A percentile compares a stretch with the other conserved stretches of the same genome.
Evolutionary conservation across 306 rosid genomes (phyloP).

Genomic region (Trifolium repens): DNA sequence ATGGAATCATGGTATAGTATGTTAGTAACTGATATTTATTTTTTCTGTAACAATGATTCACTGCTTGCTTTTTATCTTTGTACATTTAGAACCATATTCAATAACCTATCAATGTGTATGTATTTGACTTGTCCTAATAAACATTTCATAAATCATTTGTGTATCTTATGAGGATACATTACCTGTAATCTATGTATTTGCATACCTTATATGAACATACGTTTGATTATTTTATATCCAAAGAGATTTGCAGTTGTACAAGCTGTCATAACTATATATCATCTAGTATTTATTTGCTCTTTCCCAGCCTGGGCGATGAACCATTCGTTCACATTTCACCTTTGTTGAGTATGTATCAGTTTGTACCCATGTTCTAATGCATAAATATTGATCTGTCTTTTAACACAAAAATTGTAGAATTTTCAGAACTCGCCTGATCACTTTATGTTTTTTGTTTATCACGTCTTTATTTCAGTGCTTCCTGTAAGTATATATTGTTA

Average conservation of each 20-base stretch:
- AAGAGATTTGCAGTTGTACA: constrained; percentile 6
- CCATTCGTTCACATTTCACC: neutral
- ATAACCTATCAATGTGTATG: no score
- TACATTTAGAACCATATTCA: no score
- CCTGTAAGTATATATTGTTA: constrained; percentile 1
- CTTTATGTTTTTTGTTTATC: neutral
- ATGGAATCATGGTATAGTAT: no score
- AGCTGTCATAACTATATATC: constrained; percentile 7
- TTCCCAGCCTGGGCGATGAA: constrained; percentile 8
- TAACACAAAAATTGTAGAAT: neutral
- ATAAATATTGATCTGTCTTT: no score
- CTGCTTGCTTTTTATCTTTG: no score
- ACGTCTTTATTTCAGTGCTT: constrained; percentile 5
- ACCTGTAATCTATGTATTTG: constrained; percentile 17
- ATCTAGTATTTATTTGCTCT: constrained; percentile 8
- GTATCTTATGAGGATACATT: no score
- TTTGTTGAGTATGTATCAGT: no score
- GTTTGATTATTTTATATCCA: constrained; percentile 13
- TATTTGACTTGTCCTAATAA: no score
- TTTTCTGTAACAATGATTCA: no score
- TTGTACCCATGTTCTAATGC: no score
- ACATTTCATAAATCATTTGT: no score
- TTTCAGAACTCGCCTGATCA: constrained; percentile 15
- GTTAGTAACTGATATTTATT: no score
- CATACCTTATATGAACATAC: neutral